A percentile compares a stretch with the other conserved stretches of the same genome.
Conservation (phyloP, 2,329 filamentous ascomycete species). For the Clarireedia paspali region DNA sequence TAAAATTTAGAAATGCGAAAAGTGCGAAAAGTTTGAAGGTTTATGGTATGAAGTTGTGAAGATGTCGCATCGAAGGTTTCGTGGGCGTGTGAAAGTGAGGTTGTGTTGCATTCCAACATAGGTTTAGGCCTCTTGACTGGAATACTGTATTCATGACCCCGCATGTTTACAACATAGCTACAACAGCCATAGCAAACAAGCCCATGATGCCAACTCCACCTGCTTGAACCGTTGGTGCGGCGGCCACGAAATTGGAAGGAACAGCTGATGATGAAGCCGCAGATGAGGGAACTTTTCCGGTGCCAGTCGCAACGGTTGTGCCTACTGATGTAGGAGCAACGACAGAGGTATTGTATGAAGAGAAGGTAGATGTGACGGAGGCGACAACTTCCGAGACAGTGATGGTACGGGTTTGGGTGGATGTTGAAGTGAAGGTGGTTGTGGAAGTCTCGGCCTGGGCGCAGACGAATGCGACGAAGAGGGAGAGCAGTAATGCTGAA, state of each 20-base stretch:
- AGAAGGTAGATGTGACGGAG: background rate
- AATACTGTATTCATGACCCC: background rate
- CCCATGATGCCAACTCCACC: background rate
- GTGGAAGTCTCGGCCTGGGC: background rate
- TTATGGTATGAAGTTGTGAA: background rate
- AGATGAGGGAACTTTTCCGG: background rate
- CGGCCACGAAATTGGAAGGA: background rate
- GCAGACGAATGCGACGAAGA: slow-evolving; percentile 5
- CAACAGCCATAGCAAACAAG: slow-evolving; percentile 2
- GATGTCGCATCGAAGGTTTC: slow-evolving; percentile 8
- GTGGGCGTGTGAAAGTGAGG: background rate
- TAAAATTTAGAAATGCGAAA: background rate
- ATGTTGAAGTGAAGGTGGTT: background rate
- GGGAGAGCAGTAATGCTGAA: slow-evolving; percentile 3
- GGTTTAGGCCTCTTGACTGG: background rate
- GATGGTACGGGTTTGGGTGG: slow-evolving; percentile 2
- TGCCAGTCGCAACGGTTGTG: background rate
- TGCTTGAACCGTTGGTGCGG: background rate
- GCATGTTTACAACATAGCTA: slow-evolving; percentile 4
- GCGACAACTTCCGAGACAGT: slow-evolving; percentile 3
- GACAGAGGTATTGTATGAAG: background rate
- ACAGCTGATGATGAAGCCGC: background rate
- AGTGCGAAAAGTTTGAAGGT: background rate
- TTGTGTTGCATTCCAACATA: background rate
- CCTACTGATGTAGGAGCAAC: background rate